Evolutionary conservation across 2,329 filamentous ascomycete genomes (phyloP), one percentile per base, ranked within the genome.

Genomic region (Zopfia rhizophila): DNA sequence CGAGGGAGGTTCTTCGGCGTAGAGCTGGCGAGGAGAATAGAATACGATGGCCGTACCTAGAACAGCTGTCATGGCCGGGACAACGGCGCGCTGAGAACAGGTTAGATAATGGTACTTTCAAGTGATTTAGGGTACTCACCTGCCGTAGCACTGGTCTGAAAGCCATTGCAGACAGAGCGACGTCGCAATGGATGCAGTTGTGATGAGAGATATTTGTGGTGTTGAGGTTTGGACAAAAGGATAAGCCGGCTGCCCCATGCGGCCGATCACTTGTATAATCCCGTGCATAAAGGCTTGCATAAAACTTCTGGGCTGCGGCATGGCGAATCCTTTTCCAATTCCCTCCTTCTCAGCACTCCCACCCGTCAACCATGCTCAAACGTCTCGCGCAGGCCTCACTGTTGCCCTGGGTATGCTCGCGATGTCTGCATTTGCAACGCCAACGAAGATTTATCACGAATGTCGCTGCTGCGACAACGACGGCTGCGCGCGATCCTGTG

Each of bases 381-480:
- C 65, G 70, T 40, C 49, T 74, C n/a, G 60, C 60, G 32, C 59
- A 59, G 38, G 40, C 57, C 18, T 42, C 27, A 38, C 23, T 46
- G 33, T 36, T 58, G 30, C 60, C 80, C 52, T 87, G 85, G 85
- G 79, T 85, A 57, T 88, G 85, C 73, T 76, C 82, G 42, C 75
- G 71, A 71, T 89, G 86, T 70, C 74, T 83, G 18, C 69, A 63
- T 19, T 48, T 56, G 18, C 61, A 59, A 31, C 68, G 65, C 40
- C 72, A 68, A 39, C 67, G 65, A 35, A 61, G 63, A 21, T 58
- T 61, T 49, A 71, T 54, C 68, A 74, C 60, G 74, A 74, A 72
- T 63, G 74, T 78, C 31, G 71, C 72, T 28, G 62, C 70, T 22
- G 66, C 75, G 16, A 54, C 65, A 31, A 45, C 53, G 17, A 51